phyloP scores from a whole-genome alignment of 2,329 filamentous ascomycete species.

The Xylariaceae sp. region DNA sequence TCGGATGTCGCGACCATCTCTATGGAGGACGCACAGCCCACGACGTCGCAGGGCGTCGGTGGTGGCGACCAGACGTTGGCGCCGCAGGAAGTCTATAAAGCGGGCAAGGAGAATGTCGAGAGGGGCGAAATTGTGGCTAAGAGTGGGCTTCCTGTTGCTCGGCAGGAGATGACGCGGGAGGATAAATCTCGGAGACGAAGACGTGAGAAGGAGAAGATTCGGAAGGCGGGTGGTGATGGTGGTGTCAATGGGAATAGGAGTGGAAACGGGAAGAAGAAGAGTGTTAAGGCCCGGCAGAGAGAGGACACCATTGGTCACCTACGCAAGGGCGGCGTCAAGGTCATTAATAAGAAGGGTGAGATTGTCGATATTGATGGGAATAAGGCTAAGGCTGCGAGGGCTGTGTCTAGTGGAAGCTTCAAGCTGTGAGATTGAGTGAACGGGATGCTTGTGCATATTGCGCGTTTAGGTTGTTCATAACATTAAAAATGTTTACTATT shows the following conservation, averaged over 20 bases:
- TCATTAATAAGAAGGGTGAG: conserved; percentile 87
- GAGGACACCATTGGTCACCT: conserved; percentile 45
- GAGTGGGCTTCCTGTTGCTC: conserved; percentile 71
- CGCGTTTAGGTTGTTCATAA: neutral
- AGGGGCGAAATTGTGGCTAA: conserved; percentile 71
- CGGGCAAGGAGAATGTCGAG: conserved; percentile 61
- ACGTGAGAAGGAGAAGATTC: conserved; percentile 80
- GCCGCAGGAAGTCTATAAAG: conserved; percentile 88
- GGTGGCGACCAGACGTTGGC: conserved; percentile 73
- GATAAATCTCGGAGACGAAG: conserved; percentile 74
- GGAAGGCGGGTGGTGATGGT: conserved; percentile 58
- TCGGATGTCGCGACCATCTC: conserved; percentile 85
- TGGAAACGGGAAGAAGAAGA: conserved; percentile 49
- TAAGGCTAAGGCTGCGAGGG: conserved; percentile 55
- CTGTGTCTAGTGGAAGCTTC: conserved; percentile 53
- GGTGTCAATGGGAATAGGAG: too few relatives aligned
- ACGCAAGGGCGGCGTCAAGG: conserved; percentile 74
- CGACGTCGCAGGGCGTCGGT: conserved; percentile 69
- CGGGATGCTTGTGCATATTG: neutral
- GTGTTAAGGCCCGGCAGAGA: conserved; percentile 56
- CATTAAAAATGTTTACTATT: conserved; percentile 1
- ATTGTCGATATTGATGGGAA: conserved; percentile 80
- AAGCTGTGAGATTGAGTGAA: conserved; percentile 54
- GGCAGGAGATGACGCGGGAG: conserved; percentile 83
- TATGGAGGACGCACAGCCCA: conserved; percentile 94